These are phyloP conservation scores for Aspergillus novofumigatus DNA, from an alignment of 2,329 filamentous ascomycete genomes.

Conservation along the genomic window DNA sequence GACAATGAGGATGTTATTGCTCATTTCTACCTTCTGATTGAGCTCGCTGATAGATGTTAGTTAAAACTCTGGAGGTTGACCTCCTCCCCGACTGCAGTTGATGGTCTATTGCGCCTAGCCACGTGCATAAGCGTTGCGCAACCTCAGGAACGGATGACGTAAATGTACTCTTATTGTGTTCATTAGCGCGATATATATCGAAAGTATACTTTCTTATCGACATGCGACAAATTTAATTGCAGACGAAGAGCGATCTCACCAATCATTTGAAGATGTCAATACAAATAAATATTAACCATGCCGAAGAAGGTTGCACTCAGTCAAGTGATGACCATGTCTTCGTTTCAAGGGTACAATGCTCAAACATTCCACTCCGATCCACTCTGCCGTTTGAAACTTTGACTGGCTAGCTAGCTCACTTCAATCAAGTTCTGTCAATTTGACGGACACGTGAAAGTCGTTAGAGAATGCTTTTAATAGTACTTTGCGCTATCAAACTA, in stretches of 20 bases:
- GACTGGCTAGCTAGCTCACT: not conserved
- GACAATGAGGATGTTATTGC: slow-evolving; percentile 54
- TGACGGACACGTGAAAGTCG: not conserved
- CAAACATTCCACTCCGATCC: not conserved
- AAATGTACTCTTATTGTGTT: not conserved
- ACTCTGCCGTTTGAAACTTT: not conserved
- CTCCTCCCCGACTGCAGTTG: not conserved
- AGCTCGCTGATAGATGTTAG: not conserved
- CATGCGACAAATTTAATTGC: not conserved
- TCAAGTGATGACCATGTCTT: not conserved
- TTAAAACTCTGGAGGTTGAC: not conserved
- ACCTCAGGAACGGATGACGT: slow-evolving; percentile 18
- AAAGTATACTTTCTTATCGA: not conserved
- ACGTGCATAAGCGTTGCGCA: slow-evolving; percentile 4
- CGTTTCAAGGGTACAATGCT: not conserved
- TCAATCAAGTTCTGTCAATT: not conserved
- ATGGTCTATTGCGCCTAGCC: not conserved
- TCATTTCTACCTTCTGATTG: slow-evolving; percentile 7
- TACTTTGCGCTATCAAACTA: not conserved
- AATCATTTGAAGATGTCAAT: not conserved
- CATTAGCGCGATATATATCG: not conserved
- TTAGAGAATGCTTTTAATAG: not conserved
- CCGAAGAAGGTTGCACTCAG: not conserved
- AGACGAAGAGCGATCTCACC: not conserved
- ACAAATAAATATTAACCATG: not conserved